Evolutionary conservation across 2,329 filamentous ascomycete genomes (phyloP).

Genomic region (Aureobasidium subglaciale): DNA sequence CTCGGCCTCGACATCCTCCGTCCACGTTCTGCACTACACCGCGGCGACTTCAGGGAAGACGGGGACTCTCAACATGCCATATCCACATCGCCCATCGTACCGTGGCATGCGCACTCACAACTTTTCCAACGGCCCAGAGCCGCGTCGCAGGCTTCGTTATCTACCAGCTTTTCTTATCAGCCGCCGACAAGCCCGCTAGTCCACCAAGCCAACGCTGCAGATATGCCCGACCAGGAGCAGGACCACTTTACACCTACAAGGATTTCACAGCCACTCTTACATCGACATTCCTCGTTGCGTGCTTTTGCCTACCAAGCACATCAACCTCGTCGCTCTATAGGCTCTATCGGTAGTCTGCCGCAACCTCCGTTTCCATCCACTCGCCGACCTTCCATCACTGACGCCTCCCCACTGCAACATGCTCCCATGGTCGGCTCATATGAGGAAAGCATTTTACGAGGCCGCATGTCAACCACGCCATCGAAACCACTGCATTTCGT

Average conservation of each 20-base stretch:
- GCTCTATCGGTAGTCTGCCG: conserved; percentile 45
- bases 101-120: conserved; percentile 38
- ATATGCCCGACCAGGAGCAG: conserved; percentile 52
- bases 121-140: conserved; percentile 36
- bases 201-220: conserved; percentile 78
- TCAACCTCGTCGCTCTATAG: conserved; percentile 68
- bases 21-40: conserved; percentile 66
- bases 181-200: conserved; percentile 88
- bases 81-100: conserved; percentile 48
- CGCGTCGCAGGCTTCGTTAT: conserved; percentile 56
- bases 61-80: conserved; percentile 28
- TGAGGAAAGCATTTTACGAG: conserved; percentile 90
- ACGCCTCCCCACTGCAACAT: conserved; percentile 72
- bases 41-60: conserved; percentile 52
- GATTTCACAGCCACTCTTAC: neutral
- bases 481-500: conserved; percentile 89
- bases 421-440: conserved; percentile 97
- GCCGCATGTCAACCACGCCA: conserved; percentile 92
- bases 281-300: neutral
- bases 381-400: conserved; percentile 64
- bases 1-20: conserved; percentile 59
- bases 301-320: conserved; percentile 64
- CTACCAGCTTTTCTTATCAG: conserved; percentile 75
- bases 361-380: conserved; percentile 44
- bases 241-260: conserved; percentile 25